Conservation (phyloP, 345 rosid species). For the Hibiscus mutabilis region DNA sequence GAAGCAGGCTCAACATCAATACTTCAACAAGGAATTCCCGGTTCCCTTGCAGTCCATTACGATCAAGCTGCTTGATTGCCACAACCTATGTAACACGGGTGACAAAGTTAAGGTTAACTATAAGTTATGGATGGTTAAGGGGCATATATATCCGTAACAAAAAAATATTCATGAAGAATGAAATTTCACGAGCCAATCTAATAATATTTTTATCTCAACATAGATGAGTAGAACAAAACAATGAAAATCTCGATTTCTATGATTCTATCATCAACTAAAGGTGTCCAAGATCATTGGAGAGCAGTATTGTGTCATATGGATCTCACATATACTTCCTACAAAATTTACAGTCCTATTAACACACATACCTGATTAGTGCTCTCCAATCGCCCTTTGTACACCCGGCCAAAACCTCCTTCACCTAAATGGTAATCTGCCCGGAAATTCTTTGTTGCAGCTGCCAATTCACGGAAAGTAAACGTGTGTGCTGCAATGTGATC, state of each 20-base stretch:
- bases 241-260: not conserved
- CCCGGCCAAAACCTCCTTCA: conserved; percentile 70
- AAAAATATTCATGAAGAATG: not conserved
- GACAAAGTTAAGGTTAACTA: conserved; percentile 9
- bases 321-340: conserved; percentile 4
- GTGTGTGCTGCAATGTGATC: conserved; percentile 57
- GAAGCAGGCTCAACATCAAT: conserved; percentile 84
- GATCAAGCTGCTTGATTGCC: conserved; percentile 95
- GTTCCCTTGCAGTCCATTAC: conserved; percentile 91
- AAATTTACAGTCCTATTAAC: conserved; percentile 3
- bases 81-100: conserved; percentile 48
- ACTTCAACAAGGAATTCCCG: conserved; percentile 94
- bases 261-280: not conserved
- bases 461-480: conserved; percentile 62
- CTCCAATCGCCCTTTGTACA: conserved; percentile 58
- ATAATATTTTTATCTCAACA: not conserved
- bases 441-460: conserved; percentile 53
- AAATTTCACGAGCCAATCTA: not conserved
- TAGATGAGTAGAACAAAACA: not conserved
- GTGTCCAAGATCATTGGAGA: not conserved
- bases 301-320: not conserved
- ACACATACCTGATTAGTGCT: conserved; percentile 47
- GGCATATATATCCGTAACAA: not conserved
- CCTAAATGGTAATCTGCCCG: conserved; percentile 61
- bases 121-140: not conserved